Percentiles rank a stretch among this genome's conserved stretches.
Conservation (phyloP, 345 rosid species). For the Jatropha curcas region DNA sequence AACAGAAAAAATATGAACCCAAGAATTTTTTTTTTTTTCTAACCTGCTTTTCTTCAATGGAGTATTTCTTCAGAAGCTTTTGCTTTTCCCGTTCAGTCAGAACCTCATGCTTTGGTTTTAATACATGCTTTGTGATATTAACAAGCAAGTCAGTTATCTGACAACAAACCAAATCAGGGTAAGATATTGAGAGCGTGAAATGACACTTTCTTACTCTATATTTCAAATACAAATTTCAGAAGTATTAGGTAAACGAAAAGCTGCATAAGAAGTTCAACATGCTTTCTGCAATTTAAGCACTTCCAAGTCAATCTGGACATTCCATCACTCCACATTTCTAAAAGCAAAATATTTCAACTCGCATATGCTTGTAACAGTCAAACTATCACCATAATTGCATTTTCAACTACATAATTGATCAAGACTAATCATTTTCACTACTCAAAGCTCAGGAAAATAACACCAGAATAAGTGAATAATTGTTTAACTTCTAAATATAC, state of each 20-base stretch:
- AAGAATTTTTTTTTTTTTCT: conserved; percentile 6
- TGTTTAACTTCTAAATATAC: neutral
- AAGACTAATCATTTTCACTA: neutral
- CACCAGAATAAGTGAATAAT: neutral
- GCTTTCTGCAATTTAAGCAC: neutral
- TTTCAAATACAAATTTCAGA: neutral
- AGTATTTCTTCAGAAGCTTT: conserved; percentile 58
- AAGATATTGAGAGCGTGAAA: neutral
- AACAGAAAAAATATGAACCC: neutral
- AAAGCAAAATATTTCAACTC: neutral
- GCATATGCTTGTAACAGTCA: neutral
- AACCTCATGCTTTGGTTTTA: conserved; percentile 70
- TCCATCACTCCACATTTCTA: neutral
- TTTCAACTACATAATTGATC: neutral
- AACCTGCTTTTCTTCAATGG: conserved; percentile 89
- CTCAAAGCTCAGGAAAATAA: neutral
- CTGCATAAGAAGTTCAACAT: neutral
- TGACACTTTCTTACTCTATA: neutral
- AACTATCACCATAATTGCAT: neutral
- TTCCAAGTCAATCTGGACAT: neutral
- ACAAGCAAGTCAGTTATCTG: conserved; percentile 42
- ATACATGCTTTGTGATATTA: conserved; percentile 77
- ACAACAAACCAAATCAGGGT: neutral
- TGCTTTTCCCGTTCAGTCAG: conserved; percentile 63
- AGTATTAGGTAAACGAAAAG: neutral